Evolutionary conservation across 495 filamentous ascomycete species (phyloP), one percentile per base, ranked within the genome.

Genomic region (Tuber aestivum): DNA sequence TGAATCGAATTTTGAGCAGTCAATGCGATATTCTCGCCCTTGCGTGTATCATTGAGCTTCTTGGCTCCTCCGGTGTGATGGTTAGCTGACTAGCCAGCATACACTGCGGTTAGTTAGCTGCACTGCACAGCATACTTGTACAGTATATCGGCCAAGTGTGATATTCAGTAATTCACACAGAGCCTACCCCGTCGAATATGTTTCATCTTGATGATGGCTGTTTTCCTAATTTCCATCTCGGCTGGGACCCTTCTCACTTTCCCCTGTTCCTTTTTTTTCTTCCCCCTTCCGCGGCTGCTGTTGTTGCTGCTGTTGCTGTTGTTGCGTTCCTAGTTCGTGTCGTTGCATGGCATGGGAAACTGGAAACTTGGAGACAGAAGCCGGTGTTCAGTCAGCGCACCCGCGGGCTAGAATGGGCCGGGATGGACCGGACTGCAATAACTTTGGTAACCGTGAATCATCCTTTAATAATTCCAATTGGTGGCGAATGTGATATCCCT

Each of bases 161-260:
- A 61, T 61, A 61, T 32, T 61, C n/a, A 61, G 50, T 6, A 32
- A 61, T 32, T 32, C 32, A 16, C 50, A 32, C 50, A 27, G n/a
- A 4, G 10, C 32, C 50, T 27, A 10, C 48, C 48, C 44, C n/a
- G 10, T 61, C 50, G 32, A 32, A 27, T 61, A 27, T 32, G 50
- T 61, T 61, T 61, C 50, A 61, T 61, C 50, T 61, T 61, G 50
- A 16, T 32, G 50, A 61, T 61, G n/a, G 23, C n/a, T 61, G 50
- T 61, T 27, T 23, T 27, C n/a, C 50, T 61, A 32, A 61, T 61
- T 61, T 61, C 50, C 16, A 61, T 61, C 50, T 32, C 23, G 23
- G 32, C 50, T n/a, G n/a, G n/a, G 32, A 61, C 50, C 50, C 50
- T 61, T 61, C n/a, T 32, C n/a, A 61, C 50, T 27, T 32, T 14